Base-by-base conservation (phyloP, 305 asterid genomes). In the Andrographis paniculata region DNA sequence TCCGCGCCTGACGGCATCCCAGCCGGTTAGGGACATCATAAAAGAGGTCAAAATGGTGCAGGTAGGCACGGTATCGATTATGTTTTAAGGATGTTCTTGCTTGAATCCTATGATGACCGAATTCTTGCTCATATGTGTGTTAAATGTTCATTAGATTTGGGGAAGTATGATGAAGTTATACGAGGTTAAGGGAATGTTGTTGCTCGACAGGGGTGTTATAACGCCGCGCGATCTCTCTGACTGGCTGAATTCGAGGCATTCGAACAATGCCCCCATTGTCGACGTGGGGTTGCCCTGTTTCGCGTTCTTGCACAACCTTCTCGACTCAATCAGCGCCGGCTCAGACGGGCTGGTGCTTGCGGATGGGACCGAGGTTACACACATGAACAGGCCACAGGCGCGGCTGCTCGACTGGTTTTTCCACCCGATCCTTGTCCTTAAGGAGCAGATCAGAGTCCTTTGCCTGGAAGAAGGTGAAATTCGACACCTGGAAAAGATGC, bases 11-110 rank as follows among this genome's bases (percentile, higher is more conserved):
- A 49, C 94, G 14, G 72, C 96, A 15, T 80, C 96, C 16, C 79
- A 92, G 63, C 80, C 96, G 0, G 99, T 91, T 42, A 59, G 93
- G 58, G 95, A 87, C 69, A 78, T 75, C 14, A 76, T 91, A 16
- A 83, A 83, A 50, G 99, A 91, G 75, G 96, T 91, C 43, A 77
- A 75, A 69, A 87, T 87, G 99, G 83, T 87, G 47, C 96, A 78
- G 99, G 99, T 86, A 63, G 4, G 30, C 4, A 24, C 8, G 30
- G 8, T 48, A 63, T 14, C 31, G 33, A 39, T 38, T 28, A 10
- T n/a, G 33, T 22, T 18, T 24, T 17, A 44, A 57, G n/a, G 41
- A 6, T 21, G 35, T 41, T n/a, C n/a, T n/a, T 28, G 18, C 17
- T 24, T 24, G 16, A 23, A 13, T 27, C 10, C 38, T 33, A 13